phyloP scores from a whole-genome alignment of 768 basidiomycete genomes.

The Pleurotus tuber-regium region DNA sequence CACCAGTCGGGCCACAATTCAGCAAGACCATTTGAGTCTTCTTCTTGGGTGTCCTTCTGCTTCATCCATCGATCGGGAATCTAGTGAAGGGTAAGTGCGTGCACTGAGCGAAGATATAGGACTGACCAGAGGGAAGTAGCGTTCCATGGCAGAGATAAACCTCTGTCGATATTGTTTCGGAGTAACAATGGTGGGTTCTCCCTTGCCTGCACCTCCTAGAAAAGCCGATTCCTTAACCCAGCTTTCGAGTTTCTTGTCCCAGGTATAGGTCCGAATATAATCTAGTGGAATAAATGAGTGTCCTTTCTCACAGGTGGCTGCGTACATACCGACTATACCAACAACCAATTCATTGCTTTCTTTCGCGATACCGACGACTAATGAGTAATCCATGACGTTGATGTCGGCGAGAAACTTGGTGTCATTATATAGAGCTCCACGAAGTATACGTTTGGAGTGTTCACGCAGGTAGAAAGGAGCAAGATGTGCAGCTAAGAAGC shows the following conservation, averaged over 20 bases:
- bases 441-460: conserved; percentile 89
- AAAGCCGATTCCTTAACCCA: conserved; percentile 97
- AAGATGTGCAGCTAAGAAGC: conserved; percentile 67
- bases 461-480: conserved; percentile 95
- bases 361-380: conserved; percentile 93
- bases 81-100: conserved; percentile 31
- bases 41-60: conserved; percentile 73
- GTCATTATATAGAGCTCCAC: conserved; percentile 90
- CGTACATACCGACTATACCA: conserved; percentile 87
- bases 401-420: conserved; percentile 92
- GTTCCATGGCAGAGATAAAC: conserved; percentile 85
- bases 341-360: conserved; percentile 87
- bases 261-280: conserved; percentile 93
- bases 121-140: conserved; percentile 78
- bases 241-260: conserved; percentile 98
- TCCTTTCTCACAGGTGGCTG: conserved; percentile 1
- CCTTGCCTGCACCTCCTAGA: conserved; percentile 76
- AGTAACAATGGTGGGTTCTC: conserved; percentile 95
- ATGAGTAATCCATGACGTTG: conserved; percentile 97
- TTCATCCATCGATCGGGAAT: conserved; percentile 93
- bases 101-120: neutral
- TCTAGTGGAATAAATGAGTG: conserved; percentile 43
- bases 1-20: conserved; percentile 71
- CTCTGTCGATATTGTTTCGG: conserved; percentile 92
- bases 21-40: conserved; percentile 54